phyloP scores from a whole-genome alignment of 805 yeast genomes.

The Sugiyamaella lignohabitans region DNA sequence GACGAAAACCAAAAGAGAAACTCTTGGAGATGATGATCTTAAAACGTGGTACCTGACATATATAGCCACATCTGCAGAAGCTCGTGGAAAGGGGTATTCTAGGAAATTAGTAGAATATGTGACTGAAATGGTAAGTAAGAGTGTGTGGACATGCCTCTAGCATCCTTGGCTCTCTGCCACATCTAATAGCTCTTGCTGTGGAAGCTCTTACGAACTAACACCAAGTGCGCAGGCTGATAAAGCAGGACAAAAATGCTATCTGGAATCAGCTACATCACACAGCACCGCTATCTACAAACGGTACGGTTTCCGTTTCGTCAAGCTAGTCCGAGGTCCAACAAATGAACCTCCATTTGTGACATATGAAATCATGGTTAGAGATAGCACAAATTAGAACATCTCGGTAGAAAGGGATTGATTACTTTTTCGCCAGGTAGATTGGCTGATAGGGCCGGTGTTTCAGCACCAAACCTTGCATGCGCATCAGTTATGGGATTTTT shows the following conservation, averaged over 20 bases:
- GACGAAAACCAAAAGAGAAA: constrained; percentile 37
- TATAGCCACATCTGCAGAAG: constrained; percentile 50
- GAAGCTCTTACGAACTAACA: no score
- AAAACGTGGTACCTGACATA: constrained; percentile 53
- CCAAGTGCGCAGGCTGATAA: constrained; percentile 29
- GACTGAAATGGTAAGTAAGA: constrained; percentile 38
- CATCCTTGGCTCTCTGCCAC: no score
- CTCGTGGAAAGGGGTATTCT: constrained; percentile 56
- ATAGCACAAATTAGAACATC: background rate
- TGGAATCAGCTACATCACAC: constrained; percentile 51
- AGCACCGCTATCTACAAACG: constrained; percentile 49
- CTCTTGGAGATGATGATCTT: constrained; percentile 34
- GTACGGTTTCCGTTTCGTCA: constrained; percentile 38
- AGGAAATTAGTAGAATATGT: constrained; percentile 45
- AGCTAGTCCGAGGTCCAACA: background rate
- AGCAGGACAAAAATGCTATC: constrained; percentile 37
- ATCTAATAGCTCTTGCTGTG: no score
- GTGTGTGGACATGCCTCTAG: background rate
- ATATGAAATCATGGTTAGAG: background rate
- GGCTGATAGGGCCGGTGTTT: no score
- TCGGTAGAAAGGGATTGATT: background rate
- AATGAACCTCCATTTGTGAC: background rate
- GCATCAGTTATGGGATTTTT: no score
- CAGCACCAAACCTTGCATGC: no score
- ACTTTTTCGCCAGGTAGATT: no score